These are phyloP conservation scores for Kwoniella sp. DNA, from an alignment of 768 basidiomycete species.

Conservation along the genomic window DNA sequence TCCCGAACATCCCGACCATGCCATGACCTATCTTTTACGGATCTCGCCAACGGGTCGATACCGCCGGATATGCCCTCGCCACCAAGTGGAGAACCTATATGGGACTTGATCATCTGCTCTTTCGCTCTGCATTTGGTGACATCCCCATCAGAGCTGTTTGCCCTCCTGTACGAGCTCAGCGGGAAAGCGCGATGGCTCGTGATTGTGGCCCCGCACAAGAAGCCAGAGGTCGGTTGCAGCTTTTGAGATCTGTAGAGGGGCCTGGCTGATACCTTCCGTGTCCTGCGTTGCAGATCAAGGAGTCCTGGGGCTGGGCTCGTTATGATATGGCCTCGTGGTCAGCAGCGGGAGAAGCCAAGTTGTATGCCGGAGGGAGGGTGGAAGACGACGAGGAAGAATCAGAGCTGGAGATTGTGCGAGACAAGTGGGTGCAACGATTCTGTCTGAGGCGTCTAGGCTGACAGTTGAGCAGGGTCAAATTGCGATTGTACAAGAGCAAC, in stretches of 20 bases:
- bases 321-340: conserved; percentile 47
- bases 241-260: neutral
- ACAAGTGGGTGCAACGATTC: conserved; percentile 29
- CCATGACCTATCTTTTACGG: conserved; percentile 60
- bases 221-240: conserved; percentile 59
- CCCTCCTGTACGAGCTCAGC: conserved; percentile 63
- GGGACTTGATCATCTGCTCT: conserved; percentile 68
- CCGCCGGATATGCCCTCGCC: conserved; percentile 43
- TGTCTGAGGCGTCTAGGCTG: neutral
- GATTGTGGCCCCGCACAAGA: conserved; percentile 70
- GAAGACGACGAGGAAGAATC: conserved; percentile 19
- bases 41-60: conserved; percentile 60
- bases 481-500: conserved; percentile 29
- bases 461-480: conserved; percentile 18
- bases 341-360: conserved; percentile 21
- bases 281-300: conserved; percentile 39
- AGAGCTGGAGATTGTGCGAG: conserved; percentile 32
- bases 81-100: conserved; percentile 18
- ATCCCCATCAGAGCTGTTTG: conserved; percentile 60
- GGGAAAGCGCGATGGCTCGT: conserved; percentile 63
- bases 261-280: neutral
- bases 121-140: conserved; percentile 70
- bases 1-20: conserved; percentile 59
- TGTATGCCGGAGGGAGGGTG: conserved; percentile 16
- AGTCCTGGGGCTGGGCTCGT: conserved; percentile 44